A percentile compares a stretch with the other conserved stretches of the same genome.
Conservation (phyloP, 164 flowering plant species). For the Dillenia suffruticosa region DNA sequence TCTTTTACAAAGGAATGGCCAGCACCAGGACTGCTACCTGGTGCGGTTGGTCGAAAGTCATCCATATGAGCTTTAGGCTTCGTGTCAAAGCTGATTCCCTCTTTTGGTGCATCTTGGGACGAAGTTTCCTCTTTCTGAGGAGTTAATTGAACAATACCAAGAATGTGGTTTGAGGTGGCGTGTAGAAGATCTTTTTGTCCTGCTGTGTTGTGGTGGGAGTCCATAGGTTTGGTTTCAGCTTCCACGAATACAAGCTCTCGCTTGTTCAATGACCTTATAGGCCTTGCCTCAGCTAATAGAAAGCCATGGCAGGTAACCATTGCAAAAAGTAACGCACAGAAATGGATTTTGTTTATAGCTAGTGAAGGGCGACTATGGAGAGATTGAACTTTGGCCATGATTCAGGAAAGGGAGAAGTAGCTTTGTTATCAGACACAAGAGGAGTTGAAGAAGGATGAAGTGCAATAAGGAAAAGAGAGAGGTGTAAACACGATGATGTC, state of each 20-base stretch:
- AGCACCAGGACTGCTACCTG: conserved; percentile 22
- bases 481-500: neutral
- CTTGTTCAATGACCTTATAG: conserved; percentile 8
- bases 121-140: neutral
- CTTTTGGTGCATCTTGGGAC: neutral
- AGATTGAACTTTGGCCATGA: neutral
- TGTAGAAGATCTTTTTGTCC: neutral
- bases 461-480: neutral
- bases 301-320: conserved; percentile 11
- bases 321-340: conserved; percentile 15
- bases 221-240: neutral
- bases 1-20: conserved; percentile 17
- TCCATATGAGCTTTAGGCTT: neutral
- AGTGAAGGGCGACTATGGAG: neutral
- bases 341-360: neutral
- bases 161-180: too few relatives aligned
- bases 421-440: neutral
- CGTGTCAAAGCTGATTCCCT: too few relatives aligned
- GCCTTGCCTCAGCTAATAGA: conserved; percentile 19
- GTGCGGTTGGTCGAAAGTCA: conserved; percentile 15
- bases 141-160: too few relatives aligned
- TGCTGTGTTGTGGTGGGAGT: neutral
- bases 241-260: neutral
- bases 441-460: neutral
- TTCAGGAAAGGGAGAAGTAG: neutral